phyloP scores from a whole-genome alignment of 2,329 filamentous ascomycete species.

The Arthroderma sp. region DNA sequence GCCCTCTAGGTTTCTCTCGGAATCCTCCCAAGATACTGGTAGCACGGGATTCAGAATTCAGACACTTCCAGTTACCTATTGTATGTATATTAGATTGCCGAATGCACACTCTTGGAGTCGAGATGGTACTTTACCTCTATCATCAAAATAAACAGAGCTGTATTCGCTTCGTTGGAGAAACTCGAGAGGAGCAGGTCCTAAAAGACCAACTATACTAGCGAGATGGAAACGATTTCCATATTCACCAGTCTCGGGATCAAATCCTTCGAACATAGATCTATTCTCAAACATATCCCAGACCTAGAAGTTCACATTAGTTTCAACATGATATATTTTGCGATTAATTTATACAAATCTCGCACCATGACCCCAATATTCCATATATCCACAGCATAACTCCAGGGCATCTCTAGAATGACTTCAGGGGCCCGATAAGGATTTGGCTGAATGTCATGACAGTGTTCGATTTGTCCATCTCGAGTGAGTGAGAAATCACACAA shows the following conservation, averaged over 20 bases:
- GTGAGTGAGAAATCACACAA: constrained; percentile 15
- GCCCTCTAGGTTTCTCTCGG: constrained; percentile 4
- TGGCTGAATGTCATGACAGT: constrained; percentile 24
- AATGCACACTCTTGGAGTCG: no score
- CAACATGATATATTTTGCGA: constrained; percentile 6
- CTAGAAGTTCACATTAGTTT: constrained; percentile 11
- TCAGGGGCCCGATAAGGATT: constrained; percentile 15
- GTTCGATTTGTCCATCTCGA: constrained; percentile 12
- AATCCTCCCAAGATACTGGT: no score
- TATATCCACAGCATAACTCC: constrained; percentile 12
- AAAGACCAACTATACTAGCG: constrained; percentile 16
- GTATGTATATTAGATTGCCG: no score
- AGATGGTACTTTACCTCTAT: constrained; percentile 10
- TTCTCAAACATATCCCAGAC: constrained; percentile 15
- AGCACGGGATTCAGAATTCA: no score
- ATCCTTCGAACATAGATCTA: constrained; percentile 12
- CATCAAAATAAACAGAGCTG: constrained; percentile 16
- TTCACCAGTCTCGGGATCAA: constrained; percentile 12
- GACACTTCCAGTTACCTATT: no score
- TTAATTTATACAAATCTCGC: background rate
- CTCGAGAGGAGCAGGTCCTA: constrained; percentile 16
- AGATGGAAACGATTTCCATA: constrained; percentile 15
- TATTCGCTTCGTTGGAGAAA: constrained; percentile 15
- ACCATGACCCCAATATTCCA: constrained; percentile 11
- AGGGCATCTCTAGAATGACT: constrained; percentile 14